A percentile compares a stretch with the other conserved stretches of the same genome.
Evolutionary conservation across 768 basidiomycete species (phyloP).

Genomic region (Boletus tylopilopsis): DNA sequence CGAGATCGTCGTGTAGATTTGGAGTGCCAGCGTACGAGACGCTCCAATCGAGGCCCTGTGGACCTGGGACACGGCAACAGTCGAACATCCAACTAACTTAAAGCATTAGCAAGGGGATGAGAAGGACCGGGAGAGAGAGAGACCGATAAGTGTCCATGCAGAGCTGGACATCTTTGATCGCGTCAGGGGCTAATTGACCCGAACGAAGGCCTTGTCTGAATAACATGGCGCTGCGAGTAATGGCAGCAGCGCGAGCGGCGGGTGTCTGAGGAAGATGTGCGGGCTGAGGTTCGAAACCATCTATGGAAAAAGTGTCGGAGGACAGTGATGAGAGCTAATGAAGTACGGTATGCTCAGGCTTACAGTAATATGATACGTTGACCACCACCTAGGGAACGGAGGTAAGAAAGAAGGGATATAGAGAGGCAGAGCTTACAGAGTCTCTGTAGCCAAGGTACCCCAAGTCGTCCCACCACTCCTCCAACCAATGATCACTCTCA

Average conservation of each 20-base stretch:
- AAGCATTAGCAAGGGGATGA: background rate
- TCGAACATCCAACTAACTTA: slow-evolving; percentile 84
- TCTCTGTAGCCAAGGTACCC: slow-evolving; percentile 86
- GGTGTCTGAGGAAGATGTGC: slow-evolving; percentile 53
- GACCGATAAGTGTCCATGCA: slow-evolving; percentile 90
- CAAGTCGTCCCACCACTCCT: slow-evolving; percentile 91
- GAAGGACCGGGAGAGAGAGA: slow-evolving; percentile 23
- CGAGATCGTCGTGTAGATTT: slow-evolving; percentile 41
- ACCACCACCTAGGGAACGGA: slow-evolving; percentile 59
- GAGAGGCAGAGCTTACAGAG: slow-evolving; percentile 46
- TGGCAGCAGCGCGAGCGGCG: slow-evolving; percentile 64
- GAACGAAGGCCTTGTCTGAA: slow-evolving; percentile 68
- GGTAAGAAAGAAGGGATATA: slow-evolving; percentile 3
- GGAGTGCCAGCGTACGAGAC: slow-evolving; percentile 56
- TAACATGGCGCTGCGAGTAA: slow-evolving; percentile 68
- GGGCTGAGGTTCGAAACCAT: slow-evolving; percentile 74
- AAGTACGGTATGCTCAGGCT: slow-evolving; percentile 18
- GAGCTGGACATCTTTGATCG: slow-evolving; percentile 61
- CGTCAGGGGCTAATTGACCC: slow-evolving; percentile 63
- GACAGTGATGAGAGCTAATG: background rate
- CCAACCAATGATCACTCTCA: slow-evolving; percentile 75
- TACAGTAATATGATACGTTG: slow-evolving; percentile 95
- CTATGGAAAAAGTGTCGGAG: slow-evolving; percentile 36
- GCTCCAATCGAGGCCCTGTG: slow-evolving; percentile 74
- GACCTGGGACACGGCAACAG: slow-evolving; percentile 76